Base-by-base conservation (phyloP, 495 filamentous ascomycete species). In the Durotheca rogersii region DNA sequence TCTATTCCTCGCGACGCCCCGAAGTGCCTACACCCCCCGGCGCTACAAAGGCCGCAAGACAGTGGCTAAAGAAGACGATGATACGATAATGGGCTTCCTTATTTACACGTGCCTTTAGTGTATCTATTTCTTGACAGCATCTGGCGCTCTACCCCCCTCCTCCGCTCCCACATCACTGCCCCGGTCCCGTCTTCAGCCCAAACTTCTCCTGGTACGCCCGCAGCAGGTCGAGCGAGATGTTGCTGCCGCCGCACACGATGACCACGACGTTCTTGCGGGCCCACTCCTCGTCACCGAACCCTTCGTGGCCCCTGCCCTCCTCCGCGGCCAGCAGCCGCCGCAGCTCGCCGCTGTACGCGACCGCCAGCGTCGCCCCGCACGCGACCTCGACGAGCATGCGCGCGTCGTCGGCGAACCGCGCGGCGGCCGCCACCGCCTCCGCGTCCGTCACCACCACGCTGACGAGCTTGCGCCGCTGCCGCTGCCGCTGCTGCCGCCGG, bases 211-310 rank as follows among this genome's bases (percentile, higher is more conserved):
- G 73, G 68, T 86, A 97, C 40, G 67, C 68, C 34, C 69, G 71
- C 58, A 95, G 66, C 62, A 83, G 80, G 14, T 86, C 81, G 18
- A 86, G 67, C 3, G 81, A 85, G 35, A 90, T 79, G 67, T 87
- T 87, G 34, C 78, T 83, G 6, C 92, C 92, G 0, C 92, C 92
- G 64, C 92, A 97, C 16, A 96, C 81, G 17, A 95, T 74, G 42
- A 97, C 74, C 4, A 96, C 89, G 19, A 97, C 79, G 51, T 87
- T 87, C 55, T 78, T 85, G 36, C 77, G 69, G 23, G 67, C 63
- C 60, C 73, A 80, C 51, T 75, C 70, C 37, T 72, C 73, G 12
- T 74, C 70, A 6, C 65, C 74, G 52, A 89, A 45, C 9, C 69
- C 49, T 33, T 37, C 74, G 21, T 80, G 72, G 0, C 23, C 9